A percentile compares a stretch with the other conserved stretches of the same genome.
Conservation (phyloP, 306 rosid genomes). For the Inga laurina region DNA sequence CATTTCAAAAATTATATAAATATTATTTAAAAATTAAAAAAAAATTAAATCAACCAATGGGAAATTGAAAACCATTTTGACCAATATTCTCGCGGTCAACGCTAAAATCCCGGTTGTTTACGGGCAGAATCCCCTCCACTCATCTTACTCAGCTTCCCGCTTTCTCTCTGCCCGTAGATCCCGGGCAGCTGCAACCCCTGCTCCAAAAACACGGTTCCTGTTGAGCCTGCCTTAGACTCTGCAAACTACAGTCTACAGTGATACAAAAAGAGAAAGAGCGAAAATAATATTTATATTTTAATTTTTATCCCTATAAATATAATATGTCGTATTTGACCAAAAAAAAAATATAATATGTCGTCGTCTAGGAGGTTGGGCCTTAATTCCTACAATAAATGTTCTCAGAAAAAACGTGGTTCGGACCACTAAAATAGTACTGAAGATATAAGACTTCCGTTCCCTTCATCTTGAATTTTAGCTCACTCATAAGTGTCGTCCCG, state of each 20-base stretch:
- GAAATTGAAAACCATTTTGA: not conserved
- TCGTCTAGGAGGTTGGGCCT: not conserved
- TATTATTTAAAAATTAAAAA: too few species aligned
- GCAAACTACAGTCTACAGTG: not conserved
- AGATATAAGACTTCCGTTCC: not conserved
- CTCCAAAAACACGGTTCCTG: not conserved
- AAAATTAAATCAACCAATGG: too few species aligned
- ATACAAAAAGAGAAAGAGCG: not conserved
- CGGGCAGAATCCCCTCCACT: slow-evolving; percentile 42
- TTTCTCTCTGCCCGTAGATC: slow-evolving; percentile 27
- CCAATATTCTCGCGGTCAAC: not conserved
- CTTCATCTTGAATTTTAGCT: not conserved
- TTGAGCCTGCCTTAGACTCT: slow-evolving; percentile 23
- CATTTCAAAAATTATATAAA: too few species aligned
- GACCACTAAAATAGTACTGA: not conserved
- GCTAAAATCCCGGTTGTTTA: slow-evolving; percentile 24
- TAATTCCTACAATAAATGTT: not conserved
- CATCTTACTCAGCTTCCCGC: not conserved
- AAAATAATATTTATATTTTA: not conserved
- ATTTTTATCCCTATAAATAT: slow-evolving; percentile 34
- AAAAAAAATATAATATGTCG: slow-evolving; percentile 27
- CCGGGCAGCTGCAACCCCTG: slow-evolving; percentile 36
- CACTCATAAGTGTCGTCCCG: not conserved
- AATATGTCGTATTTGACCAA: not conserved
- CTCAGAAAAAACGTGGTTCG: slow-evolving; percentile 28